Evolutionary conservation across 2,329 filamentous ascomycete species (phyloP).

Genomic region (Scedosporium dehoogii): DNA sequence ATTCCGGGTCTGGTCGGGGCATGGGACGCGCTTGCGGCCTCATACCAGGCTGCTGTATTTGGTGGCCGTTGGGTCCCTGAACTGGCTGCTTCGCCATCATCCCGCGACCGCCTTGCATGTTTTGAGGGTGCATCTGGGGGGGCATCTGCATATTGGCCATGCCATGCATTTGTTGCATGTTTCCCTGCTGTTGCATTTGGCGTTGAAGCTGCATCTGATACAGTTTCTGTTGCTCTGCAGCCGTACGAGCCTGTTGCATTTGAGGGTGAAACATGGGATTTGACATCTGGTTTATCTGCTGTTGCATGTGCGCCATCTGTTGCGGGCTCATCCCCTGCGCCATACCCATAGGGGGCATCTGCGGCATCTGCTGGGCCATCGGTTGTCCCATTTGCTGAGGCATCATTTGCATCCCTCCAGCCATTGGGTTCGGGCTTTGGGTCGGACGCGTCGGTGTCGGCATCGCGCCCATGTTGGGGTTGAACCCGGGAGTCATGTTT

Average conservation of each 20-base stretch:
- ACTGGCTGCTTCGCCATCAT: conserved; percentile 44
- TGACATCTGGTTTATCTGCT: conserved; percentile 32
- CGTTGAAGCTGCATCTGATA: conserved; percentile 81
- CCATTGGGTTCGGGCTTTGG: conserved; percentile 42
- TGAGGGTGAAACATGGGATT: conserved; percentile 23
- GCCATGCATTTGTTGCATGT: conserved; percentile 21
- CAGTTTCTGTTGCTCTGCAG: conserved; percentile 58
- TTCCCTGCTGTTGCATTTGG: conserved; percentile 34
- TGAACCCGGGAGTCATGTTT: conserved; percentile 47
- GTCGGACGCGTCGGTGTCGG: conserved; percentile 47
- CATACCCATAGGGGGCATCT: conserved; percentile 13
- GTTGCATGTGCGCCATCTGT: conserved; percentile 26
- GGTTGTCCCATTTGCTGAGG: conserved; percentile 37
- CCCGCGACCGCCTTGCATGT: conserved; percentile 24
- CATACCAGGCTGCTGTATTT: conserved; percentile 36
- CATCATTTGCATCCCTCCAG: conserved; percentile 40
- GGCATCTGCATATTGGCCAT: conserved; percentile 7
- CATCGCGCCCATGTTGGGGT: conserved; percentile 47
- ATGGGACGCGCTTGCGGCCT: conserved; percentile 38
- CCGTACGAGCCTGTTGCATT: conserved; percentile 27
- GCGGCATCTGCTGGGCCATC: conserved; percentile 26
- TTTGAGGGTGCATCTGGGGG: conserved; percentile 6
- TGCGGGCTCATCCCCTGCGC: conserved; percentile 21
- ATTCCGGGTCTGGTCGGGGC: conserved; percentile 46
- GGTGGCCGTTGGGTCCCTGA: conserved; percentile 45